Conservation (phyloP, 2,329 filamentous ascomycete genomes). For the Pseudonectria foliicola region DNA sequence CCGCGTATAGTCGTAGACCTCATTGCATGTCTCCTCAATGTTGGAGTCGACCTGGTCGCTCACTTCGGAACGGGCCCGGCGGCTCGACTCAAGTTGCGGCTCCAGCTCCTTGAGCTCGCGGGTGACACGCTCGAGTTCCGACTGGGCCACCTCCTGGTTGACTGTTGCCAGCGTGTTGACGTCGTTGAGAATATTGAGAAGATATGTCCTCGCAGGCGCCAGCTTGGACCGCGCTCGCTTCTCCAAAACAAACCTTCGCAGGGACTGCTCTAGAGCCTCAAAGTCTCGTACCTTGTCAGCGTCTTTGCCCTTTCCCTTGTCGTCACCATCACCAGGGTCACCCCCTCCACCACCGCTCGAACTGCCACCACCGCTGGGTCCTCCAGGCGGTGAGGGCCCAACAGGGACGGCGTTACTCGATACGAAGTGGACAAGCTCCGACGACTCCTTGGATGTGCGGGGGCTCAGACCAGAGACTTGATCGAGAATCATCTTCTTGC, state of each 20-base stretch:
- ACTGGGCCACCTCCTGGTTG: conserved; percentile 79
- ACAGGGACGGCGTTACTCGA: conserved; percentile 93
- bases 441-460: conserved; percentile 83
- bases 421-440: conserved; percentile 93
- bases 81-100: conserved; percentile 76
- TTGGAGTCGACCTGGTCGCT: conserved; percentile 73
- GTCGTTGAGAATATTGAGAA: conserved; percentile 87
- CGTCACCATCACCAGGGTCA: conserved; percentile 49
- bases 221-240: conserved; percentile 94
- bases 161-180: conserved; percentile 75
- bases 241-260: conserved; percentile 89
- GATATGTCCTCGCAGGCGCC: conserved; percentile 89
- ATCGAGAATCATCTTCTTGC: conserved; percentile 86
- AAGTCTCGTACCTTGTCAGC: conserved; percentile 87
- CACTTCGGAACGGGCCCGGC: conserved; percentile 71
- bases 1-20: conserved; percentile 80
- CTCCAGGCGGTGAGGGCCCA: conserved; percentile 49
- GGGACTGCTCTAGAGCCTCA: conserved; percentile 76
- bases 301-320: conserved; percentile 76
- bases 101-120: conserved; percentile 76
- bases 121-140: conserved; percentile 76
- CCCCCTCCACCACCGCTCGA: conserved; percentile 48
- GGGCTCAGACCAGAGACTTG: conserved; percentile 85
- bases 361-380: conserved; percentile 46
- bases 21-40: conserved; percentile 77